Evolutionary conservation across 257 asterid genomes (phyloP).

Genomic region (Primulina eburnea): DNA sequence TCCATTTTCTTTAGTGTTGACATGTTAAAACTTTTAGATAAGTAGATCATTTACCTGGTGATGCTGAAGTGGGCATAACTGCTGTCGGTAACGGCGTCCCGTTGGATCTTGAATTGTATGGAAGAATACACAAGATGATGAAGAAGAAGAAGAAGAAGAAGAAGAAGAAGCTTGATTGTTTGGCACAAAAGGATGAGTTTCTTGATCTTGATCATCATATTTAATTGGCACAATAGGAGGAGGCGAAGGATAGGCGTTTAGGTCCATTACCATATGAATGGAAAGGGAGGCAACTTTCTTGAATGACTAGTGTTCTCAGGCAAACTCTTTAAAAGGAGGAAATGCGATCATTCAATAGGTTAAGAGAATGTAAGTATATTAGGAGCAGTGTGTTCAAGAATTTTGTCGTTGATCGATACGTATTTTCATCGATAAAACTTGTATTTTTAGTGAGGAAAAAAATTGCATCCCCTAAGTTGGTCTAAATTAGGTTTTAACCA

Average conservation of each 20-base stretch:
- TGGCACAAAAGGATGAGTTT: constrained; percentile 28
- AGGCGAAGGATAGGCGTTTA: constrained; percentile 37
- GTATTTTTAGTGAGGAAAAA: too few relatives aligned
- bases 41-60: constrained; percentile 32
- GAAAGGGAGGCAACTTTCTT: background rate
- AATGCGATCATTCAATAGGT: background rate
- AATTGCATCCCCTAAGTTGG: too few relatives aligned
- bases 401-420: too few relatives aligned
- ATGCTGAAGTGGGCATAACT: too few relatives aligned
- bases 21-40: too few relatives aligned
- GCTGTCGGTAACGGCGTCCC: too few relatives aligned
- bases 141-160: too few relatives aligned
- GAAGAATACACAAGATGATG: constrained; percentile 45
- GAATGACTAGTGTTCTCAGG: background rate
- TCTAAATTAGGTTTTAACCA: too few relatives aligned
- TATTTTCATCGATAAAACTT: too few relatives aligned
- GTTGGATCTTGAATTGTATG: constrained; percentile 34
- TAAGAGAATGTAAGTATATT: background rate
- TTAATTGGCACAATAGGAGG: constrained; percentile 33
- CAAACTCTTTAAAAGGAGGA: background rate
- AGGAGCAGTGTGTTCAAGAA: background rate
- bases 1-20: constrained; percentile 14
- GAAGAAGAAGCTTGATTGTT: constrained; percentile 26
- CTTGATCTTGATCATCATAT: constrained; percentile 27
- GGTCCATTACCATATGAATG: constrained; percentile 29